These are phyloP conservation scores for Sclerotinia minor DNA, from an alignment of 2,329 filamentous ascomycete species.

Conservation along the genomic window DNA sequence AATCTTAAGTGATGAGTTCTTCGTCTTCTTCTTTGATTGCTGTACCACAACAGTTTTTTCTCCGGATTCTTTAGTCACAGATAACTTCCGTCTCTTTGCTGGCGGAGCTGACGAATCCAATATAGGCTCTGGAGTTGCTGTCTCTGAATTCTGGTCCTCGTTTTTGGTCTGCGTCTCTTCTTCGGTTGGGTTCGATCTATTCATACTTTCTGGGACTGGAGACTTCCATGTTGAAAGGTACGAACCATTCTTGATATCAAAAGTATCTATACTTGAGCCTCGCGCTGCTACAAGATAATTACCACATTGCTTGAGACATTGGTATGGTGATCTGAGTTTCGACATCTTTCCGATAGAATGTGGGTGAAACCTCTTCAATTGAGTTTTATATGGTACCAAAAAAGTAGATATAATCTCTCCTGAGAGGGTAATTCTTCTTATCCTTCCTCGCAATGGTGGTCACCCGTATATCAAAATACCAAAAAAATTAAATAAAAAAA, in stretches of 20 bases:
- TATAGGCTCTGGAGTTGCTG: slow-evolving; percentile 14
- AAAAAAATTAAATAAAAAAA: background rate
- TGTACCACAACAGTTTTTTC: slow-evolving; percentile 28
- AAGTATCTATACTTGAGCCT: slow-evolving; percentile 69
- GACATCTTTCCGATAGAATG: slow-evolving; percentile 19
- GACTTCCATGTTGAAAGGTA: slow-evolving; percentile 51
- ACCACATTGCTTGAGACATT: slow-evolving; percentile 57
- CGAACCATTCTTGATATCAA: slow-evolving; percentile 58
- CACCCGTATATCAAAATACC: background rate
- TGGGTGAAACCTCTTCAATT: no score
- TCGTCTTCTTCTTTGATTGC: slow-evolving; percentile 32
- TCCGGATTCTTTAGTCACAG: slow-evolving; percentile 22
- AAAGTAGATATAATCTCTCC: background rate
- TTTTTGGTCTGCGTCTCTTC: slow-evolving; percentile 11
- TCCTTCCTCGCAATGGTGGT: background rate
- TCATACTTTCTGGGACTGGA: slow-evolving; percentile 28
- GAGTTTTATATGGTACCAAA: no score
- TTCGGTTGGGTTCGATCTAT: background rate
- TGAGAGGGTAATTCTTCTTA: no score
- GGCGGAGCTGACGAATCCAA: slow-evolving; percentile 32
- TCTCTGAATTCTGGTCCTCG: background rate
- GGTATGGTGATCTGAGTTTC: slow-evolving; percentile 61
- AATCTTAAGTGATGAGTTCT: slow-evolving; percentile 34
- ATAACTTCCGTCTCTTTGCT: slow-evolving; percentile 41
- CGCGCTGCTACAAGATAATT: slow-evolving; percentile 70